Evolutionary conservation across 192 early-diverging fungal genomes (phyloP).

Genomic region (Rhizoclosmatium globosum): DNA sequence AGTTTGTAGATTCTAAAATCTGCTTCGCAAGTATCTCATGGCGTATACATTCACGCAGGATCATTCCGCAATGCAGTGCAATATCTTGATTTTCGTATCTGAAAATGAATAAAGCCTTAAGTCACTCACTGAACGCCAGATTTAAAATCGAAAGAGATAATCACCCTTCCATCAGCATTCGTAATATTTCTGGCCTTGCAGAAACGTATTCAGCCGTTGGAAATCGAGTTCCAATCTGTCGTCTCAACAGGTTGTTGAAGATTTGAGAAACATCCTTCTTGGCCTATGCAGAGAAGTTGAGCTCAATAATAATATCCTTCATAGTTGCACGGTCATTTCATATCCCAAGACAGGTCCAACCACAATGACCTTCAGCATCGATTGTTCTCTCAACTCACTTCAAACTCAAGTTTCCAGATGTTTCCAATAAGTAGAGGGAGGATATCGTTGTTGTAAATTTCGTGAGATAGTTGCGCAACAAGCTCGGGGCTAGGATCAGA

Average conservation of each 20-base stretch:
- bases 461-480: slow-evolving; percentile 94
- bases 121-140: not conserved
- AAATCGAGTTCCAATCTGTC: slow-evolving; percentile 92
- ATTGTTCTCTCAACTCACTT: slow-evolving; percentile 38
- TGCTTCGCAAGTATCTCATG: slow-evolving; percentile 91
- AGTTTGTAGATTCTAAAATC: slow-evolving; percentile 83
- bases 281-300: slow-evolving; percentile 58
- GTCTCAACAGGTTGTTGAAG: slow-evolving; percentile 94
- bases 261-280: slow-evolving; percentile 98
- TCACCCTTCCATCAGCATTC: slow-evolving; percentile 83
- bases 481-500: slow-evolving; percentile 87
- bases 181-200: slow-evolving; percentile 83
- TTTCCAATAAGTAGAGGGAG: slow-evolving; percentile 89
- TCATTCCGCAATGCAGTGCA: slow-evolving; percentile 97
- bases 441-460: slow-evolving; percentile 92
- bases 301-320: slow-evolving; percentile 10
- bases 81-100: slow-evolving; percentile 96
- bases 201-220: slow-evolving; percentile 97
- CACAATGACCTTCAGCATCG: too few species aligned
- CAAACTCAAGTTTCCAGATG: slow-evolving; percentile 92
- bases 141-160: slow-evolving; percentile 57
- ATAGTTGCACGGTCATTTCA: not conserved
- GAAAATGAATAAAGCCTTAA: slow-evolving; percentile 15
- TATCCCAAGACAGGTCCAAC: not conserved
- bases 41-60: slow-evolving; percentile 94